Evolutionary conservation across 1,284 basidiomycete genomes (phyloP).

Genomic region (Cystobasidium pallidum): DNA sequence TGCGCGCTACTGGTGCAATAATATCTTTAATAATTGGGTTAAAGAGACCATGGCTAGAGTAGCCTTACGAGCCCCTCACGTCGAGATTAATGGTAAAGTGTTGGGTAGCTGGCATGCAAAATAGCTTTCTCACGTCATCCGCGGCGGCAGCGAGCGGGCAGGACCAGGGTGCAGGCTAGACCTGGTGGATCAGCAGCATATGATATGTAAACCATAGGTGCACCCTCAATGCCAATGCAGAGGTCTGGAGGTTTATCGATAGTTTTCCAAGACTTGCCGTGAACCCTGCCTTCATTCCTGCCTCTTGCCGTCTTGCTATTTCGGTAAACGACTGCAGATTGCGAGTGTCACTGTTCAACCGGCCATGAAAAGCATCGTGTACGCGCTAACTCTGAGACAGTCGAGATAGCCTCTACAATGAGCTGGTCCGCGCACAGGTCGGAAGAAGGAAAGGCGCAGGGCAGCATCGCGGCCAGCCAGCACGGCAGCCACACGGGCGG

Average conservation of each 20-base stretch:
- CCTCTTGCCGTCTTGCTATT: constrained; percentile 4
- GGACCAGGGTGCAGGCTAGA: not conserved
- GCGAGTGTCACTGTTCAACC: not conserved
- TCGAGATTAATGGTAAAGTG: too few relatives aligned
- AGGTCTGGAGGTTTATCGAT: too few relatives aligned
- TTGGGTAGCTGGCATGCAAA: too few relatives aligned
- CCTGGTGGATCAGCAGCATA: not conserved
- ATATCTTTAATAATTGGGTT: too few relatives aligned
- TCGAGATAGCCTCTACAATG: constrained; percentile 2
- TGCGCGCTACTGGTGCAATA: too few relatives aligned
- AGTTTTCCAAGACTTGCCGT: too few relatives aligned
- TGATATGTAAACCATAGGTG: not conserved
- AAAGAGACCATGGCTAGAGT: too few relatives aligned
- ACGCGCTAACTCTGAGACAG: not conserved
- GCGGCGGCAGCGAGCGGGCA: too few relatives aligned
- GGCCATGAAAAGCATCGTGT: not conserved
- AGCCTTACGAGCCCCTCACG: too few relatives aligned
- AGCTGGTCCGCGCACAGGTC: constrained; percentile 18
- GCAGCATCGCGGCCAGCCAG: constrained; percentile 18
- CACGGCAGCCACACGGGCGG: constrained; percentile 26
- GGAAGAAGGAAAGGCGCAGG: constrained; percentile 23
- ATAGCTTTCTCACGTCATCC: not conserved
- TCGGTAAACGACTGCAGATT: not conserved
- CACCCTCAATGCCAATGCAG: too few relatives aligned
- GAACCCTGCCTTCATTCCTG: constrained; percentile 1